Evolutionary conservation across 1,139 yeast species (phyloP).

Genomic region (Diutina sp.): DNA sequence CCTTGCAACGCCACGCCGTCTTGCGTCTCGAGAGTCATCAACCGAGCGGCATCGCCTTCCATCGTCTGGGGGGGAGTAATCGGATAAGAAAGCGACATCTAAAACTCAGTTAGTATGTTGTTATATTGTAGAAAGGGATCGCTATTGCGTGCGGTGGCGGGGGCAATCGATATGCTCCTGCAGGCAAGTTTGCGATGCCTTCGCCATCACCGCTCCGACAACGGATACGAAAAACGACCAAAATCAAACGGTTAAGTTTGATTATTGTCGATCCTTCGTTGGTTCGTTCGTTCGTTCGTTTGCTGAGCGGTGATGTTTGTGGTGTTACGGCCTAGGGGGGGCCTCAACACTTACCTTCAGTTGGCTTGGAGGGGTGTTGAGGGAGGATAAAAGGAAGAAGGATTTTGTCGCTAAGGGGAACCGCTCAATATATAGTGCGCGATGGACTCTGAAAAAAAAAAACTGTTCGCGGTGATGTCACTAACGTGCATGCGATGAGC

Average conservation of each 20-base stretch:
- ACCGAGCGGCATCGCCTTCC: conserved; percentile 47
- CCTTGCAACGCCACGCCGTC: conserved; percentile 90
- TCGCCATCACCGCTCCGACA: not conserved
- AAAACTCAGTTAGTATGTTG: not conserved
- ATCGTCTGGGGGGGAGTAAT: conserved; percentile 82
- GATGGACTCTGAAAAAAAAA: not conserved
- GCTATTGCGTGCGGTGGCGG: not conserved
- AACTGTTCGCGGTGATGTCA: not conserved
- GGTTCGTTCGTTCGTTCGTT: too few relatives aligned
- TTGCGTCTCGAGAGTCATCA: conserved; percentile 83
- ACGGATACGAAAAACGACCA: too few relatives aligned
- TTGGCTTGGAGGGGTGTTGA: conserved; percentile 2
- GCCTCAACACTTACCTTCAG: conserved; percentile 2
- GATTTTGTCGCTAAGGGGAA: not conserved
- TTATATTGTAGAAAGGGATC: not conserved
- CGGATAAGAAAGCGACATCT: conserved; percentile 37
- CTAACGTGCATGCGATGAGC: not conserved
- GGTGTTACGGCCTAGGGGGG: conserved; percentile 1
- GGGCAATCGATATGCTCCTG: not conserved
- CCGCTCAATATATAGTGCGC: not conserved
- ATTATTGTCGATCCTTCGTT: too few relatives aligned
- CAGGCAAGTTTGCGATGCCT: not conserved
- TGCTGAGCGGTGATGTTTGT: not conserved
- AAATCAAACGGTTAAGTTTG: too few relatives aligned
- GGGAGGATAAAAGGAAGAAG: conserved; percentile 1